Percentiles rank a stretch among this genome's conserved stretches.
These are phyloP conservation scores for Coemansia aciculifera DNA, from an alignment of 192 early-diverging fungal genomes.

Conservation along the genomic window DNA sequence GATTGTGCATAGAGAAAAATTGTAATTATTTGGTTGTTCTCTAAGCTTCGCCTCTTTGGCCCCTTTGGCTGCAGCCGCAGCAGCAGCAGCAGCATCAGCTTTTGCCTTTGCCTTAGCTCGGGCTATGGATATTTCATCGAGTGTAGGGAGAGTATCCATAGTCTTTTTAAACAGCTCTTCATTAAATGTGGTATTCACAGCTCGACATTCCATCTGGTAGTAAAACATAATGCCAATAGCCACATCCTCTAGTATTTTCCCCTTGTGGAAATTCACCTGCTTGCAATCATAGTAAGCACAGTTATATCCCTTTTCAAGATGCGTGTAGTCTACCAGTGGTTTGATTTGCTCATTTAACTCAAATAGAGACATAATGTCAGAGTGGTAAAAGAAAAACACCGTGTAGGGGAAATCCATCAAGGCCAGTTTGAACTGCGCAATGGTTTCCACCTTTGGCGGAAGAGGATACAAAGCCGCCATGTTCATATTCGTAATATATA, in stretches of 20 bases:
- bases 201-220: not conserved
- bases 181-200: not conserved
- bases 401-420: not conserved
- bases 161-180: not conserved
- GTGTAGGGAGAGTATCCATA: not conserved
- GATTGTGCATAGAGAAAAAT: not conserved
- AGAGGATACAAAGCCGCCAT: not conserved
- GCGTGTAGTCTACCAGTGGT: not conserved
- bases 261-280: not conserved
- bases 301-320: not conserved
- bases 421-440: not conserved
- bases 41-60: not conserved
- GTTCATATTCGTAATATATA: not conserved
- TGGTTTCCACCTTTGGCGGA: not conserved
- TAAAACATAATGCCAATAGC: not conserved
- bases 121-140: not conserved
- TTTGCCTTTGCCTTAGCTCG: not conserved
- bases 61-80: not conserved
- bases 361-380: not conserved
- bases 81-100: not conserved
- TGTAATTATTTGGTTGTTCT: not conserved
- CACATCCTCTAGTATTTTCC: not conserved
- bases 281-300: not conserved
- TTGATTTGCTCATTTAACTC: not conserved
- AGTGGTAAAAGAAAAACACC: constrained; percentile 1